These are phyloP conservation scores for Adansonia madagascariensis DNA, from an alignment of 441 rosid genomes.

Conservation along the genomic window DNA sequence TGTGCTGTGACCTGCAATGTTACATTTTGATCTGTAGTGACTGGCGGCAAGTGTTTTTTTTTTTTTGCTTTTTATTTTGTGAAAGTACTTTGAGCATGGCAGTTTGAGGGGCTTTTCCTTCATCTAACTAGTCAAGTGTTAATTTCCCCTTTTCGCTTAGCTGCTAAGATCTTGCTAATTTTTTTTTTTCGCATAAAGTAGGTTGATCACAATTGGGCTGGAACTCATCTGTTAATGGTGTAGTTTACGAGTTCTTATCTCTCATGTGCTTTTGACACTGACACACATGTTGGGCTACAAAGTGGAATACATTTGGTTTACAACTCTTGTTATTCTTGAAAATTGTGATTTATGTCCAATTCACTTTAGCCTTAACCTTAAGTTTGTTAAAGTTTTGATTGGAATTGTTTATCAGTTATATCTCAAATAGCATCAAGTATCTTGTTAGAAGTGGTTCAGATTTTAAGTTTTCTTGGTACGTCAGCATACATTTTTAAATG, in stretches of 20 bases:
- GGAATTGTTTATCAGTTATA: background rate
- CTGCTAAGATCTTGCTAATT: background rate
- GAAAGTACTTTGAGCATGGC: background rate
- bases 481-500: background rate
- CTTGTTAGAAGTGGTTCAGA: background rate
- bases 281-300: background rate
- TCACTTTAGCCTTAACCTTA: slow-evolving; percentile 13
- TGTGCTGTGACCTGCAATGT: background rate
- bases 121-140: background rate
- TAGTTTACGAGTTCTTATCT: background rate
- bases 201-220: background rate
- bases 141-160: background rate
- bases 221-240: background rate
- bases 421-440: background rate
- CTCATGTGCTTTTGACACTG: background rate
- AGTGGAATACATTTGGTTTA: background rate
- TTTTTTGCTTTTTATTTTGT: background rate
- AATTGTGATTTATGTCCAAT: slow-evolving; percentile 3
- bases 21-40: background rate
- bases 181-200: slow-evolving; percentile 7
- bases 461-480: background rate
- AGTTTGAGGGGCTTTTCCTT: background rate
- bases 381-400: background rate
- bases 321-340: background rate
- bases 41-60: background rate